phyloP scores from a whole-genome alignment of 2,329 filamentous ascomycete genomes.

The Achaetomium macrosporum region DNA sequence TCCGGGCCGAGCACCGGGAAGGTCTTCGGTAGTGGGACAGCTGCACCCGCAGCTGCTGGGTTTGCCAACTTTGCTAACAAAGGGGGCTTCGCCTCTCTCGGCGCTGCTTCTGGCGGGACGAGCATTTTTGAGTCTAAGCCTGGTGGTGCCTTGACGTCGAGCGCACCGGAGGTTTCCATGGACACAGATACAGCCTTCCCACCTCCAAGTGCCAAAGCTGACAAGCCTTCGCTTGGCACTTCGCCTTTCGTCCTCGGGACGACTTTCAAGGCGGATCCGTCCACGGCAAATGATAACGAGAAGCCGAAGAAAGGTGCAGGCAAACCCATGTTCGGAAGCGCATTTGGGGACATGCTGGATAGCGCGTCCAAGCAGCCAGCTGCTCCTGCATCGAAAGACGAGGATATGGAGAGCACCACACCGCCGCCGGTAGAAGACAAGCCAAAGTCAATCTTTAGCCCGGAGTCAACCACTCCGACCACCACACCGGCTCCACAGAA shows the following conservation, averaged over 20 bases:
- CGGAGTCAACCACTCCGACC: slow-evolving; percentile 44
- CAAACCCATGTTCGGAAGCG: slow-evolving; percentile 55
- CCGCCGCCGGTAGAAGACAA: slow-evolving; percentile 32
- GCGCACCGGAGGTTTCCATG: slow-evolving; percentile 30
- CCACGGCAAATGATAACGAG: slow-evolving; percentile 53
- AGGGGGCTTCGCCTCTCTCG: slow-evolving; percentile 50
- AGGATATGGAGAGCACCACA: slow-evolving; percentile 44
- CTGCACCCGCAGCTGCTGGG: slow-evolving; percentile 35
- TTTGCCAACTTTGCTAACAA: slow-evolving; percentile 51
- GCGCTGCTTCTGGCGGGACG: slow-evolving; percentile 30
- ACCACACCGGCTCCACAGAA: slow-evolving; percentile 46
- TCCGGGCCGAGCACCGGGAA: slow-evolving; percentile 32
- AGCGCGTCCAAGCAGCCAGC: slow-evolving; percentile 36
- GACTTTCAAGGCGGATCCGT: slow-evolving; percentile 60
- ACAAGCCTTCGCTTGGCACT: slow-evolving; percentile 39
- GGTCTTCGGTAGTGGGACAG: slow-evolving; percentile 32
- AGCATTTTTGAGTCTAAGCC: slow-evolving; percentile 40
- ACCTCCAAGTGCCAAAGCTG: slow-evolving; percentile 34
- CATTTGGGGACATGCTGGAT: slow-evolving; percentile 54
- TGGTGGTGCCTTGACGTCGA: slow-evolving; percentile 25
- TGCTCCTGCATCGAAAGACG: slow-evolving; percentile 37
- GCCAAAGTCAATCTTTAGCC: slow-evolving; percentile 32
- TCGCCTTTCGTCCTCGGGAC: slow-evolving; percentile 61
- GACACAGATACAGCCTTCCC: slow-evolving; percentile 37
- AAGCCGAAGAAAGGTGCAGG: slow-evolving; percentile 39